Conservation (phyloP, 768 basidiomycete species). For the Lactarius hatsudake region DNA sequence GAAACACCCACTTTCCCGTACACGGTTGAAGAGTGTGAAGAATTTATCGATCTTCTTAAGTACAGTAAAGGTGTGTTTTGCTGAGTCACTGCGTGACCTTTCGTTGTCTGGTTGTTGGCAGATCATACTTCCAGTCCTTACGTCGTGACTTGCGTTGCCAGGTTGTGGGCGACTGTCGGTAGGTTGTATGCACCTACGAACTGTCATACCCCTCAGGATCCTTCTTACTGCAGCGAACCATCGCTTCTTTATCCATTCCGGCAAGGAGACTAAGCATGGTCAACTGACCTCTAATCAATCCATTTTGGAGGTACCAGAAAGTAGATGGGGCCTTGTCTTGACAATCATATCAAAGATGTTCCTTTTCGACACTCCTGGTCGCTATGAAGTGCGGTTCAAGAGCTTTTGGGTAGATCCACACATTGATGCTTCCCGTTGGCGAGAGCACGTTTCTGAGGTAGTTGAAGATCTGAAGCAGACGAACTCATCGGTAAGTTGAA, state of each 20-base stretch:
- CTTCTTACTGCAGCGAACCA: background rate
- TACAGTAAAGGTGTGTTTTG: background rate
- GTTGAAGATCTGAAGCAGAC: background rate
- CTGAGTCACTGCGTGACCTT: background rate
- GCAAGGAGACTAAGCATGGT: background rate
- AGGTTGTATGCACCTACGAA: background rate
- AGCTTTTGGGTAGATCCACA: background rate
- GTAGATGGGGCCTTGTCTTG: background rate
- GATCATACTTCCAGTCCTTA: background rate
- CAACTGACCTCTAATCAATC: background rate
- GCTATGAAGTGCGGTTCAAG: background rate
- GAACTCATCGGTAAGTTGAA: background rate
- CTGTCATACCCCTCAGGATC: background rate
- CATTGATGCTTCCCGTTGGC: background rate
- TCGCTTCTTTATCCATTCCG: background rate
- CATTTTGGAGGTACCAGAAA: background rate
- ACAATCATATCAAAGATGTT: background rate
- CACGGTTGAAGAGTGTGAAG: background rate
- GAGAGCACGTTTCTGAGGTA: background rate
- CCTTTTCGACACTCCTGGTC: background rate
- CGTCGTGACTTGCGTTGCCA: background rate
- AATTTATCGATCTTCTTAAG: background rate
- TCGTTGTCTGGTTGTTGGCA: background rate
- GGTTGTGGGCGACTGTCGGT: background rate
- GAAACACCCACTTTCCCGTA: background rate